These are phyloP conservation scores for Phytophthora litchii DNA, from an alignment of 352 stramenopile genomes.

Conservation along the genomic window DNA sequence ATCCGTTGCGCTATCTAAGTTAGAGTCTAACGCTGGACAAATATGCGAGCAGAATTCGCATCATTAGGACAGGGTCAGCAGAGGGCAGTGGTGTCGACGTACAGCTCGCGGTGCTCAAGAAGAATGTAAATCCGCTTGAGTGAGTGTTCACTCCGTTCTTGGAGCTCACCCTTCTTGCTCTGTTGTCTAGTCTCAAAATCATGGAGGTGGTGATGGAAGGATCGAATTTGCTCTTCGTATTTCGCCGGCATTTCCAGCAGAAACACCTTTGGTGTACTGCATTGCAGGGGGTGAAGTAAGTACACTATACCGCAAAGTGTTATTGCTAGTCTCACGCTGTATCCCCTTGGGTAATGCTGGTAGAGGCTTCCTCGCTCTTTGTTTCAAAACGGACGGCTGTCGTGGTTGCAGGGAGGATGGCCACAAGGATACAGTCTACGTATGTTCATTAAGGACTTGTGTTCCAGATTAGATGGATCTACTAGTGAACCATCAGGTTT, in stretches of 20 bases:
- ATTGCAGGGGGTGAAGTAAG: constrained; percentile 52
- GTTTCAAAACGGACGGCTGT: constrained; percentile 44
- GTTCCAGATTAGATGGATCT: constrained; percentile 31
- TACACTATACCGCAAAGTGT: background rate
- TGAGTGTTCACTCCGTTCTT: background rate
- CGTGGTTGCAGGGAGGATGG: constrained; percentile 66
- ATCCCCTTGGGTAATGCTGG: background rate
- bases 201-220: constrained; percentile 35
- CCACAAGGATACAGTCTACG: constrained; percentile 54
- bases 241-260: constrained; percentile 42
- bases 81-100: constrained; percentile 35
- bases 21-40: constrained; percentile 9
- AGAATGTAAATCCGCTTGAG: constrained; percentile 30
- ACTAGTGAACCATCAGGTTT: background rate
- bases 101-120: constrained; percentile 45
- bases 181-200: constrained; percentile 38
- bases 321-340: constrained; percentile 1
- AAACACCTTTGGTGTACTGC: constrained; percentile 52
- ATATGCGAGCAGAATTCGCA: constrained; percentile 24
- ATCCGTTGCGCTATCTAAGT: constrained; percentile 1
- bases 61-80: constrained; percentile 34
- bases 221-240: constrained; percentile 57
- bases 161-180: background rate
- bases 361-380: constrained; percentile 52
- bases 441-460: constrained; percentile 58